phyloP scores from a whole-genome alignment of 2,329 filamentous ascomycete genomes.

The Fusarium torulosum region DNA sequence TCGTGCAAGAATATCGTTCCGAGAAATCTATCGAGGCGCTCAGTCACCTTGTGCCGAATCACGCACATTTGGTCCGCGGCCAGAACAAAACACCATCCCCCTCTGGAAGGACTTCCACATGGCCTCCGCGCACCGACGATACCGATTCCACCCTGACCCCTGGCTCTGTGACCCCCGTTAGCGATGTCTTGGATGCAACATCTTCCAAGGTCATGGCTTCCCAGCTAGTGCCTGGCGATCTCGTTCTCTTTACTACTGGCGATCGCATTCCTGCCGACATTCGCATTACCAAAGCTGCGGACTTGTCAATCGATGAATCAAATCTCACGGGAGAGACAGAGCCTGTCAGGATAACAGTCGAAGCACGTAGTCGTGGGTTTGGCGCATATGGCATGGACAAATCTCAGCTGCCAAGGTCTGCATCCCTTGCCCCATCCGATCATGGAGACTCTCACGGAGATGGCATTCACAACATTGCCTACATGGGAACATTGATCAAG shows the following conservation, averaged over 20 bases:
- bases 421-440: conserved; percentile 60
- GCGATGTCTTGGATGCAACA: conserved; percentile 74
- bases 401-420: conserved; percentile 52
- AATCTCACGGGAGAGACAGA: conserved; percentile 98
- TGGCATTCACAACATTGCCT: conserved; percentile 90
- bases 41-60: conserved; percentile 93
- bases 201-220: conserved; percentile 89
- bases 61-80: conserved; percentile 90
- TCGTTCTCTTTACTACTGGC: conserved; percentile 94
- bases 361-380: conserved; percentile 60
- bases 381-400: conserved; percentile 49
- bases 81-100: conserved; percentile 51
- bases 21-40: conserved; percentile 97
- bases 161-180: conserved; percentile 70
- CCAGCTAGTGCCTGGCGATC: conserved; percentile 89
- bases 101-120: conserved; percentile 56
- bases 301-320: conserved; percentile 94
- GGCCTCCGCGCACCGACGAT: conserved; percentile 62
- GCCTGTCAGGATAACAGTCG: conserved; percentile 82
- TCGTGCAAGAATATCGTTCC: conserved; percentile 96
- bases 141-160: conserved; percentile 57
- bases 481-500: conserved; percentile 96
- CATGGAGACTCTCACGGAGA: conserved; percentile 73
- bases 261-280: conserved; percentile 97
- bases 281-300: conserved; percentile 88